Evolutionary conservation across 768 basidiomycete genomes (phyloP).

Genomic region (Pulveroboletus sp.): DNA sequence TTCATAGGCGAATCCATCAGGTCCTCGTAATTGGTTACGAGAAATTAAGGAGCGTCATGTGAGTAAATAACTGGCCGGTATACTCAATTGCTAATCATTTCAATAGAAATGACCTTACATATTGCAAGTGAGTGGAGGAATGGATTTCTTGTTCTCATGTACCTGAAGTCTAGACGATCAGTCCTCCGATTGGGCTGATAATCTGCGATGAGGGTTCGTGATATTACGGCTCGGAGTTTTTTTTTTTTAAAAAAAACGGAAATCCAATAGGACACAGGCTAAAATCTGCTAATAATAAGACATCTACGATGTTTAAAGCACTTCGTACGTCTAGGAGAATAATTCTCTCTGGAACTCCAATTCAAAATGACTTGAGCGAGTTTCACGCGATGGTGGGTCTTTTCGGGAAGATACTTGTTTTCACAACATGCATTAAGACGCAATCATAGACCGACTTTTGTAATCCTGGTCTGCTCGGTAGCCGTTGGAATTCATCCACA

Average conservation of each 20-base stretch:
- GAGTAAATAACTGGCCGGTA: conserved; percentile 23
- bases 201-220: conserved; percentile 87
- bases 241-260: background rate
- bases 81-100: conserved; percentile 1
- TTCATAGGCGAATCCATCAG: conserved; percentile 62
- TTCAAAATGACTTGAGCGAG: conserved; percentile 94
- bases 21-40: conserved; percentile 96
- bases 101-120: conserved; percentile 49
- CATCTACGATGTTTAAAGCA: conserved; percentile 77
- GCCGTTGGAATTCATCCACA: conserved; percentile 2
- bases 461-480: conserved; percentile 87
- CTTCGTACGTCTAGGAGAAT: conserved; percentile 73
- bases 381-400: conserved; percentile 88
- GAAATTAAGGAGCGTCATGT: conserved; percentile 79
- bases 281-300: conserved; percentile 90
- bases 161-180: conserved; percentile 25
- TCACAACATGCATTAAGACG: background rate
- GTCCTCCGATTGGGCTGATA: conserved; percentile 88
- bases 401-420: background rate
- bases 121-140: conserved; percentile 51
- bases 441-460: conserved; percentile 76
- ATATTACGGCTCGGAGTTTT: background rate
- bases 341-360: conserved; percentile 93
- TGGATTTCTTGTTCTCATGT: background rate
- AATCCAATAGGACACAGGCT: conserved; percentile 69